Evolutionary conservation across 768 basidiomycete species (phyloP), one percentile per base, ranked within the genome.

Genomic region (Pulveroboletus frians): DNA sequence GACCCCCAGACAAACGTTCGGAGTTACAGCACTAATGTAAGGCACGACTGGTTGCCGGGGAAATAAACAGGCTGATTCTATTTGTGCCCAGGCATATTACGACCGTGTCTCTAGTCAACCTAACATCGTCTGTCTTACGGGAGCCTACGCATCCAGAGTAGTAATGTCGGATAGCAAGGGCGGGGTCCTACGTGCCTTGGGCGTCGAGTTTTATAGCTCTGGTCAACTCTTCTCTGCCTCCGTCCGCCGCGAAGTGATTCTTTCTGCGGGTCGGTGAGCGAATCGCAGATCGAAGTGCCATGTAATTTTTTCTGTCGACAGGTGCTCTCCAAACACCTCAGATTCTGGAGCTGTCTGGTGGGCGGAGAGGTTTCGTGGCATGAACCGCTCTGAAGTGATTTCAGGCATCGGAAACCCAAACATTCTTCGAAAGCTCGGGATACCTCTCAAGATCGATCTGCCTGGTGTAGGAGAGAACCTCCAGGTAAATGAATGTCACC

Each of bases 391-490:
- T 56, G 10, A 49, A 3, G 5, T 29, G 9, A 6, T 15, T 7
- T 10, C 23, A 56, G 58, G 58, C 15, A 46, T 59, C 6, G 50
- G 58, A 23, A 52, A 50, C 34, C 47, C 50, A 1, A 35, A 36
- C 18, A 43, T 58, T 32, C 38, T 54, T 42, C 46, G 39, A 17
- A 37, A 31, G 17, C 47, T 60, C 20, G 40, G 46, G 9, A 66
- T 71, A 37, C 49, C 60, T 9, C 56, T 61, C 21, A 56, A 62
- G 40, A 32, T 72, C n/a, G 59, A 71, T 39, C 61, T 68, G 26
- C 69, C 65, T 31, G 63, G 67, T 11, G 71, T 69, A 4, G 67
- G 69, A 14, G 68, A 72, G 51, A 72, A 71, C 43, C 60, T 71
- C 29, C 71, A 57, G 30, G 54, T 52, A 26, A 31, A 30, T 40